phyloP scores from a whole-genome alignment of 805 yeast species.

The Kodamaea laetipori region DNA sequence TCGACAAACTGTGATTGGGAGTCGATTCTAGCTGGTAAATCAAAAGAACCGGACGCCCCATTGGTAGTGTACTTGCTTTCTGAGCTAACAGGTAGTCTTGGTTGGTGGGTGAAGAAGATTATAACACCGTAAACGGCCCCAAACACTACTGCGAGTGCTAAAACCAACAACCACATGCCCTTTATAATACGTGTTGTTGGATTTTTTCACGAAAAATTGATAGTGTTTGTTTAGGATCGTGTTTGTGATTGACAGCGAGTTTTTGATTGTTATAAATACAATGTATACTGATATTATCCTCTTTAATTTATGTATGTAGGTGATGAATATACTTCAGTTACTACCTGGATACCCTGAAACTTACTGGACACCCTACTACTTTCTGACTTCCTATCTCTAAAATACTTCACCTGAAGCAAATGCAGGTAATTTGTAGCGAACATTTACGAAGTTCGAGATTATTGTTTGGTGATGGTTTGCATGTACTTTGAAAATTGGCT shows the following conservation, averaged over 20 bases:
- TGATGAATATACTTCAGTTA: too few species aligned
- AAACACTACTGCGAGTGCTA: conserved; percentile 16
- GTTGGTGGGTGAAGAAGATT: conserved; percentile 59
- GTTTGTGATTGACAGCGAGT: background rate
- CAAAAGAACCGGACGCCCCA: conserved; percentile 34
- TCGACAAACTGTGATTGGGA: conserved; percentile 18
- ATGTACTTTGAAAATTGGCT: too few species aligned
- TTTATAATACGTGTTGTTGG: background rate
- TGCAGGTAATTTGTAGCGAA: too few species aligned
- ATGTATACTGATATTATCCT: too few species aligned
- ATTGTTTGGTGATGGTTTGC: too few species aligned
- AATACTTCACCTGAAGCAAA: too few species aligned
- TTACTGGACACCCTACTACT: too few species aligned
- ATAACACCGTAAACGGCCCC: conserved; percentile 40
- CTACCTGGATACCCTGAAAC: too few species aligned
- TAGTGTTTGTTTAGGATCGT: background rate
- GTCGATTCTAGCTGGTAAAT: conserved; percentile 36
- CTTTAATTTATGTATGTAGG: too few species aligned
- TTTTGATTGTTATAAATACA: too few species aligned
- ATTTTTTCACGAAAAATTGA: conserved; percentile 9
- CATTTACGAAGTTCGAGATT: too few species aligned
- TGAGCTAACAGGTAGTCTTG: conserved; percentile 54
- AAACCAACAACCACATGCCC: conserved; percentile 3
- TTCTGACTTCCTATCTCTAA: too few species aligned
- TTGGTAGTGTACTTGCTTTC: conserved; percentile 59